Conservation (phyloP, 768 basidiomycete species). For the Collybiopsis luxurians region DNA sequence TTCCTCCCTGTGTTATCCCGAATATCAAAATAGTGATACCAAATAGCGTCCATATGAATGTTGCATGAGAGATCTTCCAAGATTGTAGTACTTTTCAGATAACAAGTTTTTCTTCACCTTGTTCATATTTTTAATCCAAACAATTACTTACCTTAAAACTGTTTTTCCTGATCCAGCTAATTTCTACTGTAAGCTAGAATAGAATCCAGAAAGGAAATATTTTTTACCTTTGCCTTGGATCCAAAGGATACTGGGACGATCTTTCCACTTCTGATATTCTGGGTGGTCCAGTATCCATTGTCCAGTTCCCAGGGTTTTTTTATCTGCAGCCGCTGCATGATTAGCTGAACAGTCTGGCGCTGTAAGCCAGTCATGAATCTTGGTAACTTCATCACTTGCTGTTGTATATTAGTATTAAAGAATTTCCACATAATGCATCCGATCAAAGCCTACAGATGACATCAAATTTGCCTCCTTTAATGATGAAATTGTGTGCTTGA, state of each 20-base stretch:
- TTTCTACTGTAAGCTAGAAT: too few species aligned
- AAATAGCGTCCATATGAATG: too few species aligned
- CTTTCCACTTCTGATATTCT: not conserved
- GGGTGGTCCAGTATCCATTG: not conserved
- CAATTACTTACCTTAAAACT: not conserved
- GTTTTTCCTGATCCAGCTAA: too few species aligned
- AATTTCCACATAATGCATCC: not conserved
- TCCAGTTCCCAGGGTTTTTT: not conserved
- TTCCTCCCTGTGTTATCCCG: not conserved
- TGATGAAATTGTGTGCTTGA: not conserved
- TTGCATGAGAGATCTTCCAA: too few species aligned
- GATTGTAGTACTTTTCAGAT: too few species aligned
- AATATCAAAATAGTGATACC: too few species aligned
- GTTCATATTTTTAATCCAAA: not conserved
- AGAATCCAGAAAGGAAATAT: too few species aligned
- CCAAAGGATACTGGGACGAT: not conserved
- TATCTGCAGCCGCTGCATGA: not conserved
- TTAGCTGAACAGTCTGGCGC: not conserved
- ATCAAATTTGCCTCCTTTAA: too few species aligned
- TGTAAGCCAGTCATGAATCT: not conserved
- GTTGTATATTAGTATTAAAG: not conserved
- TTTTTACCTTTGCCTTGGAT: too few species aligned
- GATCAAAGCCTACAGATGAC: too few species aligned
- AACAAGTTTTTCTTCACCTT: too few species aligned
- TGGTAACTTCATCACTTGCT: not conserved